Conservation (phyloP, 495 filamentous ascomycete species). For the Staphylotrichum longicolle region DNA sequence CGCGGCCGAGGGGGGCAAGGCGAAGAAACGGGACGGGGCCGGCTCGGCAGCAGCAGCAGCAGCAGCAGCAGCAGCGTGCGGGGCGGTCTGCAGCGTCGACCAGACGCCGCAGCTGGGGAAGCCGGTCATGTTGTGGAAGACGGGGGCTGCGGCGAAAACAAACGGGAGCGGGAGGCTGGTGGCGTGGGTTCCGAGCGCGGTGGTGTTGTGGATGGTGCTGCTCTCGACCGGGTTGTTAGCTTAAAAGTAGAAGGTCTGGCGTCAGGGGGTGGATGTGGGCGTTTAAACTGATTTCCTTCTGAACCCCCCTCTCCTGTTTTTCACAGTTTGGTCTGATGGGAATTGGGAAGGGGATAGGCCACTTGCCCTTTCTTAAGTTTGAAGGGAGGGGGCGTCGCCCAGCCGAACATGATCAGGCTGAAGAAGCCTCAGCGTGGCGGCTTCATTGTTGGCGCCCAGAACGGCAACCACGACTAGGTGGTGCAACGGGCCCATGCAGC, state of each 20-base stretch:
- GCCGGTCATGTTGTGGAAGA: conserved; percentile 46
- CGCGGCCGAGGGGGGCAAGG: conserved; percentile 12
- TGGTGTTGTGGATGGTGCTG: conserved; percentile 2
- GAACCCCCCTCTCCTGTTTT: too few relatives aligned
- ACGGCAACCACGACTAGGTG: too few relatives aligned
- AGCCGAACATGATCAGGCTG: too few relatives aligned
- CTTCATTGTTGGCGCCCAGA: too few relatives aligned
- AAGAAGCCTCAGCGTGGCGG: too few relatives aligned
- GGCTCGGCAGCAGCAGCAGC: too few relatives aligned
- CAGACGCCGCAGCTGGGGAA: conserved; percentile 41
- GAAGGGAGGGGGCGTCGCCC: too few relatives aligned
- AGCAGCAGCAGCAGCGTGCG: conserved; percentile 25
- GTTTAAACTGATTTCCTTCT: not conserved
- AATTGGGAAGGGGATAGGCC: too few relatives aligned
- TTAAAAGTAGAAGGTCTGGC: not conserved
- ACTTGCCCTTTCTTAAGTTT: too few relatives aligned
- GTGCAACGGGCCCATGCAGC: too few relatives aligned
- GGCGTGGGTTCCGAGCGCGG: conserved; percentile 3
- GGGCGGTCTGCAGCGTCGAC: conserved; percentile 52
- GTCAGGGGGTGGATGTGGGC: not conserved
- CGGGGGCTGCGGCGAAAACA: conserved; percentile 28
- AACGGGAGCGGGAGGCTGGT: not conserved
- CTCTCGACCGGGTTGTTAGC: conserved; percentile 8
- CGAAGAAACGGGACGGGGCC: conserved; percentile 3
- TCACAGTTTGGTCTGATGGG: too few relatives aligned